Conservation (phyloP, 306 rosid genomes). For the Glycine tomentella region DNA sequence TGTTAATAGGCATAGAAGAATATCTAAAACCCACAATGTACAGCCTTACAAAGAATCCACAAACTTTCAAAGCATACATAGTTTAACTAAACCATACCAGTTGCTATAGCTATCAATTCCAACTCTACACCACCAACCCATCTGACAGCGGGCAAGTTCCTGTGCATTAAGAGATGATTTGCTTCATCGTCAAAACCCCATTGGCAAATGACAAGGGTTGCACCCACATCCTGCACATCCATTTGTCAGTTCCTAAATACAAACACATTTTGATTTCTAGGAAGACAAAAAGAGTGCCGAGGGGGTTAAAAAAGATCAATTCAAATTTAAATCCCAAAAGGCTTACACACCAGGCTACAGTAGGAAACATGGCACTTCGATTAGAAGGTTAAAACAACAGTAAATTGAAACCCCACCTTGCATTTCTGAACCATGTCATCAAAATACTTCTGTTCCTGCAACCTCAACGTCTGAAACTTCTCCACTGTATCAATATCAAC, state of each 20-base stretch:
- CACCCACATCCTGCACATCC: conserved; percentile 83
- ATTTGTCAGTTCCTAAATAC: conserved; percentile 17
- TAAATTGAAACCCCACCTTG: conserved; percentile 64
- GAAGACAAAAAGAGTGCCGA: background rate
- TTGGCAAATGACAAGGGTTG: conserved; percentile 95
- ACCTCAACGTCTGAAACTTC: conserved; percentile 87
- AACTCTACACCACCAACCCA: conserved; percentile 99
- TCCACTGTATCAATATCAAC: conserved; percentile 97
- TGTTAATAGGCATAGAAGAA: conserved; percentile 16
- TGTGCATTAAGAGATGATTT: conserved; percentile 94
- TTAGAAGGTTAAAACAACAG: background rate
- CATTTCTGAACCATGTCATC: conserved; percentile 96
- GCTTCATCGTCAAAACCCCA: conserved; percentile 99
- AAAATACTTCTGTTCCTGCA: conserved; percentile 87
- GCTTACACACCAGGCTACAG: background rate
- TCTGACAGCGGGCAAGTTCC: conserved; percentile 97
- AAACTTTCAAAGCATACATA: conserved; percentile 18
- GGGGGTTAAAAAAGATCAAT: background rate
- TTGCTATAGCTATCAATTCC: conserved; percentile 97
- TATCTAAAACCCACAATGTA: background rate
- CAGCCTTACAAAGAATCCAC: conserved; percentile 2
- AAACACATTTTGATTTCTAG: conserved; percentile 4
- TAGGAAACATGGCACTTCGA: background rate
- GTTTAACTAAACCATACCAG: conserved; percentile 64
- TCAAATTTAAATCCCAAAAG: conserved; percentile 8